These are phyloP conservation scores for Coprinopsis strossmayeri DNA, from an alignment of 768 basidiomycete genomes.

Conservation along the genomic window DNA sequence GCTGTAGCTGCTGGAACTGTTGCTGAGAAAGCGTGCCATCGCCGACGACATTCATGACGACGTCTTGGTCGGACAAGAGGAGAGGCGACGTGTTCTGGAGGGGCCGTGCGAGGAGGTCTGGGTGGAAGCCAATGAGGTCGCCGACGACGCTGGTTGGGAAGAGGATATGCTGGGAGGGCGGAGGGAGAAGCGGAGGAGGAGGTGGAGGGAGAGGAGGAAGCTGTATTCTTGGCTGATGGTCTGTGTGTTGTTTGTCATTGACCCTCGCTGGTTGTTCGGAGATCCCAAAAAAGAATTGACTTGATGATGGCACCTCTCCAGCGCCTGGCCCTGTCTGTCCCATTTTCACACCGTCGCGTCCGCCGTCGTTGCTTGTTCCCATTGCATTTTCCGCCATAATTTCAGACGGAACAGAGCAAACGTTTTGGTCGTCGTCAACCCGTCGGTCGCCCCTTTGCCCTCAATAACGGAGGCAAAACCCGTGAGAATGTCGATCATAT, in stretches of 20 bases:
- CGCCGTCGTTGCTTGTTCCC: too few relatives aligned
- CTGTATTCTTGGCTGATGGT: constrained; percentile 5
- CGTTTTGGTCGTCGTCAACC: neutral
- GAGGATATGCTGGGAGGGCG: neutral
- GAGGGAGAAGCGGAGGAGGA: neutral
- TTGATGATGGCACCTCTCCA: constrained; percentile 1
- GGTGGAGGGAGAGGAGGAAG: constrained; percentile 4
- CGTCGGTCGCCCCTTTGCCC: too few relatives aligned
- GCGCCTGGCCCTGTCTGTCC: neutral
- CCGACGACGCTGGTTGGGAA: neutral
- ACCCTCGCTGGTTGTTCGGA: constrained; percentile 6
- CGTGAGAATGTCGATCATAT: neutral
- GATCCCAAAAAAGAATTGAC: constrained; percentile 5
- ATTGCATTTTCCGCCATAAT: too few relatives aligned
- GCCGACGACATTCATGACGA: constrained; percentile 23
- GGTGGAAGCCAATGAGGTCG: constrained; percentile 3
- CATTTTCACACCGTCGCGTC: neutral
- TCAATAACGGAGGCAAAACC: neutral
- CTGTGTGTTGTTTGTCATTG: constrained; percentile 7
- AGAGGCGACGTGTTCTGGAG: constrained; percentile 28
- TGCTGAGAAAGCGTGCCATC: constrained; percentile 9
- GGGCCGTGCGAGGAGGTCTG: constrained; percentile 9
- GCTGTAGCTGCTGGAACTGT: neutral
- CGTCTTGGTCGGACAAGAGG: neutral
- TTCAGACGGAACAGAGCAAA: too few relatives aligned